These are phyloP conservation scores for Neophaeococcomyces aloes DNA, from an alignment of 2,329 filamentous ascomycete species.

Conservation along the genomic window DNA sequence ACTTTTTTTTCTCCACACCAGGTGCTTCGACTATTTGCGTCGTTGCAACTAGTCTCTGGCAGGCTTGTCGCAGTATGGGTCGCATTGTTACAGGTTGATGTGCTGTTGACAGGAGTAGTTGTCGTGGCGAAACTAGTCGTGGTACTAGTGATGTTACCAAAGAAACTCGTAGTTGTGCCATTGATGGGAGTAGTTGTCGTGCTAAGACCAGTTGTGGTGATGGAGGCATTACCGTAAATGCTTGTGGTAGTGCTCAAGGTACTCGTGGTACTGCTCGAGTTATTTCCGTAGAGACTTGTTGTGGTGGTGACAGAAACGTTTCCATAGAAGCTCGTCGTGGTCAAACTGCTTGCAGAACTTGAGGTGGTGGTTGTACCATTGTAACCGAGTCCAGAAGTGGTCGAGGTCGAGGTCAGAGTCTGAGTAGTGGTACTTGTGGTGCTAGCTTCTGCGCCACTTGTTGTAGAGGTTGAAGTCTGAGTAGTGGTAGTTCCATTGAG, in stretches of 20 bases:
- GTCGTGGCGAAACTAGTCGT: background rate
- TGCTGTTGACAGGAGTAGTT: slow-evolving; percentile 1
- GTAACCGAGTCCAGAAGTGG: no score
- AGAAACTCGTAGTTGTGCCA: background rate
- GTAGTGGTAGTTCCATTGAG: no score
- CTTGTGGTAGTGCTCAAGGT: slow-evolving; percentile 1
- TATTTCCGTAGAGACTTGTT: background rate
- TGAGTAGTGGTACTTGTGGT: no score
- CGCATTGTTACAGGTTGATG: background rate
- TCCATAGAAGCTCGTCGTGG: background rate
- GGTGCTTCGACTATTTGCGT: slow-evolving; percentile 9
- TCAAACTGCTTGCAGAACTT: background rate
- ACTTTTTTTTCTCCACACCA: slow-evolving; percentile 16
- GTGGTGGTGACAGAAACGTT: background rate
- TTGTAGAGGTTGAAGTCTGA: no score
- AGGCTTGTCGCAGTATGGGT: slow-evolving; percentile 7
- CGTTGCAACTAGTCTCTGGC: slow-evolving; percentile 13
- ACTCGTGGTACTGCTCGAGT: background rate
- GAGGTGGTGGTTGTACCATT: background rate
- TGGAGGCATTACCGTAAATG: slow-evolving; percentile 2
- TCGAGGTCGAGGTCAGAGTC: no score
- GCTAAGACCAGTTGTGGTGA: background rate
- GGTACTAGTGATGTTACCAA: slow-evolving; percentile 5
- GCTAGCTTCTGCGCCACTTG: no score
- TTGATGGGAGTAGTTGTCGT: slow-evolving; percentile 9